Evolutionary conservation across 495 filamentous ascomycete species (phyloP), one percentile per base, ranked within the genome.

Genomic region (Podospora bellae-mahoneyi): DNA sequence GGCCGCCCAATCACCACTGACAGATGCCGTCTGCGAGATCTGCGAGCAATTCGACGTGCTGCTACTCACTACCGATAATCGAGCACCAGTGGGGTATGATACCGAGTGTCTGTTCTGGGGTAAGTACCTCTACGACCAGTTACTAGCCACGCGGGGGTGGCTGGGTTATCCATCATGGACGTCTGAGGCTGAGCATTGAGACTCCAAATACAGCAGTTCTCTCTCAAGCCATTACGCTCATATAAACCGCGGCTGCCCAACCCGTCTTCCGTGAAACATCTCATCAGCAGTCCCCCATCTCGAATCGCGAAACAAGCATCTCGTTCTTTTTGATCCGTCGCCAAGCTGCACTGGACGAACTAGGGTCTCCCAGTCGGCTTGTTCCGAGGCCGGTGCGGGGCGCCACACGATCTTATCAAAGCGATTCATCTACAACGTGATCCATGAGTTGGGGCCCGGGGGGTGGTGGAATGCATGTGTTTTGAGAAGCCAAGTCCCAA

Each of bases 401-500:
- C 55, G 55, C n/a, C 55, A 48, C 55, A 58, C 55, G 55, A 58
- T 58, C 55, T 58, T 58, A 58, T 58, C 55, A 58, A 18, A 58
- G n/a, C 55, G 55, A 58, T 58, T 58, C 55, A 58, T 58, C 55
- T 5, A 26, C 23, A 58, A 58, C 1, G 55, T 10, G 55, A 5
- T 58, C 5, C 55, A 58, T 26, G 55, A 58, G 55, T 58, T 19
- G 55, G 39, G 39, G 39, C 2, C 2, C 0, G 1, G 39, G 15
- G 3, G 39, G 9, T 48, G 39, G 15, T 48, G 39, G 13, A 13
- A 48, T 48, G 13, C 39, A 48, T 48, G 13, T 16, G 7, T 32
- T 23, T 23, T 23, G 23, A 23, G 23, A 23, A 48, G 39, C 39
- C 39, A 48, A 48, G 39, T 6, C 39, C 39, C 9, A 48, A 13